A percentile compares a stretch with the other conserved stretches of the same genome.
Conservation (phyloP, 1,139 yeast genomes). For the Candida pseudoviswanathii region DNA sequence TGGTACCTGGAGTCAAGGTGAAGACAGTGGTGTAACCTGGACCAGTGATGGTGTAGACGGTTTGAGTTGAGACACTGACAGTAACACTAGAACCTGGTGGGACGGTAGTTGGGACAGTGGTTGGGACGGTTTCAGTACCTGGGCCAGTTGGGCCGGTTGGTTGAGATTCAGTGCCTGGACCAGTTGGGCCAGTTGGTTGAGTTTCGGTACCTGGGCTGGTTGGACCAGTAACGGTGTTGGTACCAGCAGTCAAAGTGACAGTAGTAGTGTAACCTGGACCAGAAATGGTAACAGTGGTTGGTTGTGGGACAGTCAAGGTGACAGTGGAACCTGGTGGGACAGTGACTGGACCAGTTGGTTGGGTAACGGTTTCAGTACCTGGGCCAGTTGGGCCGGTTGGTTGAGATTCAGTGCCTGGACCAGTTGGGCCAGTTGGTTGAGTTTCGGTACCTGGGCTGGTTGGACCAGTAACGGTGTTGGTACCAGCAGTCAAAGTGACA, state of each 20-base stretch:
- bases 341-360: not conserved
- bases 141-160: slow-evolving; percentile 1
- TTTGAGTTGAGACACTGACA: not conserved
- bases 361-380: not conserved
- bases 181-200: not conserved
- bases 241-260: not conserved
- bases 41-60: slow-evolving; percentile 1
- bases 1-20: slow-evolving; percentile 2
- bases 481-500: not conserved
- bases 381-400: slow-evolving; percentile 1
- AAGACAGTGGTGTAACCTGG: slow-evolving; percentile 4
- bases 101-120: not conserved
- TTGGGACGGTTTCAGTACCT: not conserved
- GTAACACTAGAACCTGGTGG: not conserved
- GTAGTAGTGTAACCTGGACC: slow-evolving; percentile 1
- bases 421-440: too few species aligned
- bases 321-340: not conserved
- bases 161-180: not conserved
- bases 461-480: not conserved
- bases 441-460: too few species aligned
- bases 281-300: slow-evolving; percentile 4
- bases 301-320: not conserved
- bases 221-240: slow-evolving; percentile 1
- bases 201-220: not conserved
- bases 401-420: not conserved